Conservation (phyloP, 1,284 basidiomycete species). For the Lignosus rhinocerotis region DNA sequence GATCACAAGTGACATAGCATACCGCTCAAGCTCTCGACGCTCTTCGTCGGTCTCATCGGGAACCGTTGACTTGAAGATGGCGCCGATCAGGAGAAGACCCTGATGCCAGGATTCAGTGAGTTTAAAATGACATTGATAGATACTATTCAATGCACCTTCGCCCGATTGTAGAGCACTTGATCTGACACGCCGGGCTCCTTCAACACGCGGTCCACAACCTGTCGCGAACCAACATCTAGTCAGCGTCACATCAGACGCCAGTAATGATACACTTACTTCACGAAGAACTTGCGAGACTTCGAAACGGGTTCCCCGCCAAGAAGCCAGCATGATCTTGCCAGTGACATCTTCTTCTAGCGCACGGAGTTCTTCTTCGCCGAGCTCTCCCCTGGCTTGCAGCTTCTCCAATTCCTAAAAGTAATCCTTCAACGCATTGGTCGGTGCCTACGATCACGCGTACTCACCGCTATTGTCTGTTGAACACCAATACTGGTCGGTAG, state of each 20-base stretch:
- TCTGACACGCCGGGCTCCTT: slow-evolving; percentile 77
- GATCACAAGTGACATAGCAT: slow-evolving; percentile 16
- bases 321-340: slow-evolving; percentile 93
- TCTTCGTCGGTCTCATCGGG: slow-evolving; percentile 92
- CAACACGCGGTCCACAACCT: slow-evolving; percentile 77
- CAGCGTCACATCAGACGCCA: too few relatives aligned
- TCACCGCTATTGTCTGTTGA: slow-evolving; percentile 55
- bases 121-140: too few relatives aligned
- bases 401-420: slow-evolving; percentile 85
- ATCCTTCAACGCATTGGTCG: not conserved
- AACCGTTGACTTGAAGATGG: slow-evolving; percentile 80
- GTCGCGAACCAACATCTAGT: too few relatives aligned
- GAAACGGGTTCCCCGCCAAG: slow-evolving; percentile 92
- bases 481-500: slow-evolving; percentile 57
- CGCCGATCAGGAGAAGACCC: slow-evolving; percentile 82
- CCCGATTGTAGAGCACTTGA: slow-evolving; percentile 71
- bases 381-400: slow-evolving; percentile 85
- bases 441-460: not conserved
- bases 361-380: slow-evolving; percentile 80
- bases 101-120: slow-evolving; percentile 30
- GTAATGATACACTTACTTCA: slow-evolving; percentile 44
- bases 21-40: slow-evolving; percentile 89
- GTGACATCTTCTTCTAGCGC: slow-evolving; percentile 94
- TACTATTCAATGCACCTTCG: slow-evolving; percentile 56
- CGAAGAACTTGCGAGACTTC: slow-evolving; percentile 87